These are phyloP conservation scores for Drechslerella stenobrocha DNA, from an alignment of 2,329 filamentous ascomycete species.

Conservation along the genomic window DNA sequence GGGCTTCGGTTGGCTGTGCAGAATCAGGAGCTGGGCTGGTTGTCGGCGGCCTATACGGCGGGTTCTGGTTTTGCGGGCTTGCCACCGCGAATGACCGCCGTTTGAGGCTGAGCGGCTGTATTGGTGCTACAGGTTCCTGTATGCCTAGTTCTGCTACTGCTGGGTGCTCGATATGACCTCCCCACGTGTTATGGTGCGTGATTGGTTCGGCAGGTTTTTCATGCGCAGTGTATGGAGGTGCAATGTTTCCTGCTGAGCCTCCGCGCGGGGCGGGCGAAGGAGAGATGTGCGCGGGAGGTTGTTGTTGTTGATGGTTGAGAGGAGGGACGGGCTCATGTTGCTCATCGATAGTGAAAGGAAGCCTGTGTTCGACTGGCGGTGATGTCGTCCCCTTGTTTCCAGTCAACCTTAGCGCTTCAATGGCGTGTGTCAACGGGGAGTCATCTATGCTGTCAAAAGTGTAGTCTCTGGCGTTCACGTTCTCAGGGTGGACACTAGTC, in stretches of 20 bases:
- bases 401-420: slow-evolving; percentile 39
- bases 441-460: slow-evolving; percentile 43
- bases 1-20: slow-evolving; percentile 20
- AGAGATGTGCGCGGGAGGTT: slow-evolving; percentile 8
- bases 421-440: slow-evolving; percentile 37
- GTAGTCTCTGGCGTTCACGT: slow-evolving; percentile 23
- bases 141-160: slow-evolving; percentile 11
- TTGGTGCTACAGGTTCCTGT: slow-evolving; percentile 10
- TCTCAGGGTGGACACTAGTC: slow-evolving; percentile 8
- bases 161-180: slow-evolving; percentile 10
- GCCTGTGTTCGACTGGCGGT: slow-evolving; percentile 34
- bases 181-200: slow-evolving; percentile 24
- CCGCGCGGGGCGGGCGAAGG: slow-evolving; percentile 6
- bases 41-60: background rate
- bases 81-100: slow-evolving; percentile 15
- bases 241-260: slow-evolving; percentile 10
- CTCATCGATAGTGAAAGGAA: slow-evolving; percentile 40
- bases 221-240: slow-evolving; percentile 15
- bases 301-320: slow-evolving; percentile 23
- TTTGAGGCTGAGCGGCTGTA: slow-evolving; percentile 41
- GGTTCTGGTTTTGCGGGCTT: slow-evolving; percentile 9
- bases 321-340: slow-evolving; percentile 28
- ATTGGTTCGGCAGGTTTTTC: slow-evolving; percentile 19
- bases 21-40: slow-evolving; percentile 11
- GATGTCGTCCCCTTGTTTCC: slow-evolving; percentile 33